Base-by-base conservation (phyloP, 495 filamentous ascomycete species). In the Poronia punctata region DNA sequence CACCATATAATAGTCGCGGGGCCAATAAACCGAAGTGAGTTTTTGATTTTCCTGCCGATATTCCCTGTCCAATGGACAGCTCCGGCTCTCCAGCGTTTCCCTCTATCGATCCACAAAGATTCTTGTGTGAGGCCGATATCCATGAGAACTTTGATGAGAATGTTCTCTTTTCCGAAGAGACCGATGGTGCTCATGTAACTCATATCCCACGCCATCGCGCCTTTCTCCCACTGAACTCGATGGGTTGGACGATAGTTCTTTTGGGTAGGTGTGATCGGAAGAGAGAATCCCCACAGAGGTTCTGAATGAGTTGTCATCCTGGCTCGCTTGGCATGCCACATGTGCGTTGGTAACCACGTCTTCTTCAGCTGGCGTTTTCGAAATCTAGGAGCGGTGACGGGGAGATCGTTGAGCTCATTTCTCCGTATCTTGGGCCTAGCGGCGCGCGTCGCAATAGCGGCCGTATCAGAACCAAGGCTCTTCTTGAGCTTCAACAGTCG, bases 281-380 rank as follows among this genome's bases (percentile, higher is more conserved):
- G 60, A 0, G 86, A 76, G 61, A 96, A 96, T 27, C 88, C 74
- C 92, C 92, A 98, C 17, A 93, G 64, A 2, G 88, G 82, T 34
- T 84, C 72, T 43, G 71, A 79, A 1, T 84, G 80, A 9, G 76
- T 74, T 1, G 85, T 84, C 83, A 98, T 93, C 39, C 72, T 80
- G 5, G 92, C 90, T 30, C 92, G 70, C 54, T 98, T 97, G 11
- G 89, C 83, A 66, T 95, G 92, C 68, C 80, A 98, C 38, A 95
- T 60, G 54, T 98, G 92, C 12, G 92, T 95, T 2, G 92, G 93
- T 3, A 98, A 71, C 92, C 92, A 97, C 0, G 80, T 83, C 68
- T 98, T 98, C 58, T 83, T 73, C 22, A 78, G 60, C 59, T 98
- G 92, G 1, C 92, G 79, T 65, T 88, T 95, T 45, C 80, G 77